Evolutionary conservation across 495 filamentous ascomycete genomes (phyloP).

Genomic region (Aspergillus sclerotiicarbonarius): DNA sequence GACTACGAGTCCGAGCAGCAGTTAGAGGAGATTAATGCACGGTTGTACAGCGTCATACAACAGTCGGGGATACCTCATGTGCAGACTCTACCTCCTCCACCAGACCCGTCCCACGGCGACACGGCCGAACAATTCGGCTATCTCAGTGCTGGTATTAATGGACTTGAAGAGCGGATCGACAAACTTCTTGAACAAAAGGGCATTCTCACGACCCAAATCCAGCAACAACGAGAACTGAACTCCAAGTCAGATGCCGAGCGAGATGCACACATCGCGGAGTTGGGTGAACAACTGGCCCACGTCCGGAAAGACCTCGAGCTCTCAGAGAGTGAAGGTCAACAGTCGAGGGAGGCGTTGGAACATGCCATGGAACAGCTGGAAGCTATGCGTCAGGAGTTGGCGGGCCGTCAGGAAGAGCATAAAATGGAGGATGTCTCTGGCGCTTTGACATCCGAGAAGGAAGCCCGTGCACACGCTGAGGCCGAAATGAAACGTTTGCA

Average conservation of each 20-base stretch:
- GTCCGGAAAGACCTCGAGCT: constrained; percentile 39
- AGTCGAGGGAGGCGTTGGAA: constrained; percentile 42
- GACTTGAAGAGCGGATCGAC: constrained; percentile 56
- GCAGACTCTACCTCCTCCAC: constrained; percentile 47
- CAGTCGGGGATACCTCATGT: constrained; percentile 45
- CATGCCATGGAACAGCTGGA: constrained; percentile 49
- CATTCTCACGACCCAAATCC: constrained; percentile 81
- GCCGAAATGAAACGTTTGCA: constrained; percentile 47
- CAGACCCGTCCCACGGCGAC: constrained; percentile 40
- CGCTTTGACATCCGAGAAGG: constrained; percentile 51
- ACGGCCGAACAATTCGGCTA: constrained; percentile 54
- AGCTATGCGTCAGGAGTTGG: constrained; percentile 34
- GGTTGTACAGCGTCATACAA: constrained; percentile 49
- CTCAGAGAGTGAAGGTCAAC: constrained; percentile 38
- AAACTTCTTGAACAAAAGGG: constrained; percentile 78
- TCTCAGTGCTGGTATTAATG: constrained; percentile 67
- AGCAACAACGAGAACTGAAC: constrained; percentile 88
- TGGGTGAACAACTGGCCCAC: constrained; percentile 49
- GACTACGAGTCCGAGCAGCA: constrained; percentile 40
- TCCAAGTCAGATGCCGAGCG: constrained; percentile 59
- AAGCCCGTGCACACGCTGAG: constrained; percentile 52
- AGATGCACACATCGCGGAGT: constrained; percentile 51
- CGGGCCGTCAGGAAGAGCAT: constrained; percentile 29
- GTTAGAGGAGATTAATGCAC: constrained; percentile 51
- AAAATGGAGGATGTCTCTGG: constrained; percentile 26